phyloP scores from a whole-genome alignment of 2,329 filamentous ascomycete species.

The Calycina marina region DNA sequence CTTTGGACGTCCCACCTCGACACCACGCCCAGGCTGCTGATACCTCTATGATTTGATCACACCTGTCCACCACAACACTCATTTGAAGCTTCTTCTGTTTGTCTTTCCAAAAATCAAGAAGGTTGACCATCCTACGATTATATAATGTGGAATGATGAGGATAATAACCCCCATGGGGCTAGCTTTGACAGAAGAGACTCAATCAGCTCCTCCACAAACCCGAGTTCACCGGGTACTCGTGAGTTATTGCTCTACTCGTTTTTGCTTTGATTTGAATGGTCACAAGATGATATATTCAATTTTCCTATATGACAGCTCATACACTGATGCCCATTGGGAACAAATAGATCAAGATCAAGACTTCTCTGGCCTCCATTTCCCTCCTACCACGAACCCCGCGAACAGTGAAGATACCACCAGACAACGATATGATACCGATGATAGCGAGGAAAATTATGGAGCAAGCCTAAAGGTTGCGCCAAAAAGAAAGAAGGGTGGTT shows the following conservation, averaged over 20 bases:
- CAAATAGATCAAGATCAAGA: conserved; percentile 36
- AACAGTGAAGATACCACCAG: conserved; percentile 10
- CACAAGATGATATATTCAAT: conserved; percentile 26
- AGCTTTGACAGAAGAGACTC: conserved; percentile 83
- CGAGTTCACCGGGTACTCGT: conserved; percentile 44
- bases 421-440: conserved; percentile 25
- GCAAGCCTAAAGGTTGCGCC: conserved; percentile 29
- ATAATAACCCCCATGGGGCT: conserved; percentile 90
- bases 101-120: too few species aligned
- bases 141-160: conserved; percentile 97
- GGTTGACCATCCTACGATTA: too few species aligned
- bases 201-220: conserved; percentile 53
- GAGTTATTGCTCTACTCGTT: conserved; percentile 26
- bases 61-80: too few species aligned
- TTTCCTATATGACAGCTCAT: conserved; percentile 21
- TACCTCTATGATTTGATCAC: too few species aligned
- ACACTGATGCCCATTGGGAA: conserved; percentile 32
- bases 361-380: conserved; percentile 32
- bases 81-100: too few species aligned
- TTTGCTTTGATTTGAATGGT: conserved; percentile 1
- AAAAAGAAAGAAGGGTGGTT: conserved; percentile 67
- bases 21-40: too few species aligned
- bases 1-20: too few species aligned
- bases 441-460: conserved; percentile 34
- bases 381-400: conserved; percentile 49